Percentiles rank a stretch among this genome's conserved stretches.
These are phyloP conservation scores for Fonsecaea nubica DNA, from an alignment of 2,329 filamentous ascomycete species.

Conservation along the genomic window DNA sequence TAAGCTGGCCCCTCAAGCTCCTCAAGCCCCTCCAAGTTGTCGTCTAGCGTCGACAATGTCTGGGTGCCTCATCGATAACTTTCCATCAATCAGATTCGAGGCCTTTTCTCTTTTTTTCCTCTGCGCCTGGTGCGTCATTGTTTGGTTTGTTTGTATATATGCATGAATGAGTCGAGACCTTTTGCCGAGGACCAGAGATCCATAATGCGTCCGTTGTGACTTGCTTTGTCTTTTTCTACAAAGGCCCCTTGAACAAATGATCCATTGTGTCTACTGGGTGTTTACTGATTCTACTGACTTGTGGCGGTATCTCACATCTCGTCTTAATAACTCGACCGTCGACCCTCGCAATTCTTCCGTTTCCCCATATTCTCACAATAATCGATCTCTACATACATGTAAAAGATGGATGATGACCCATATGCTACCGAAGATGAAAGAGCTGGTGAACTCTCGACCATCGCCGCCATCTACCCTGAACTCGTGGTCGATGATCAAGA, in stretches of 20 bases:
- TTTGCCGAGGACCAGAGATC: slow-evolving; percentile 3
- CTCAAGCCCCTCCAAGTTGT: too few relatives aligned
- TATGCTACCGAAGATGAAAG: slow-evolving; percentile 60
- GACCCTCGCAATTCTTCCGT: background rate
- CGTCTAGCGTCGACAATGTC: background rate
- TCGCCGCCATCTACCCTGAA: slow-evolving; percentile 69
- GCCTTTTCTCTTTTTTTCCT: background rate
- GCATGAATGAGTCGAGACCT: background rate
- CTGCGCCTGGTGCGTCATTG: slow-evolving; percentile 17
- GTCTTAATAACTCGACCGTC: background rate
- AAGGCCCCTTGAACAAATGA: background rate
- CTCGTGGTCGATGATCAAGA: slow-evolving; percentile 56
- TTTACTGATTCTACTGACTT: background rate
- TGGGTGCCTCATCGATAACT: background rate
- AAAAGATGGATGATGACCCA: slow-evolving; percentile 48
- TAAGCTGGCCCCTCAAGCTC: background rate
- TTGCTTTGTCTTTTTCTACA: slow-evolving; percentile 1
- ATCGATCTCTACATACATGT: slow-evolving; percentile 8
- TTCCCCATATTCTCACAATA: slow-evolving; percentile 1
- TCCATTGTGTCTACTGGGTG: background rate
- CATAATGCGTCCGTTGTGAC: background rate
- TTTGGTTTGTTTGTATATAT: slow-evolving; percentile 14
- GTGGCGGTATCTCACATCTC: background rate
- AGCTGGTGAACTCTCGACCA: slow-evolving; percentile 63
- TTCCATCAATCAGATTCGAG: background rate